Conservation (phyloP, 1,284 basidiomycete genomes). For the Cyathus olla region DNA sequence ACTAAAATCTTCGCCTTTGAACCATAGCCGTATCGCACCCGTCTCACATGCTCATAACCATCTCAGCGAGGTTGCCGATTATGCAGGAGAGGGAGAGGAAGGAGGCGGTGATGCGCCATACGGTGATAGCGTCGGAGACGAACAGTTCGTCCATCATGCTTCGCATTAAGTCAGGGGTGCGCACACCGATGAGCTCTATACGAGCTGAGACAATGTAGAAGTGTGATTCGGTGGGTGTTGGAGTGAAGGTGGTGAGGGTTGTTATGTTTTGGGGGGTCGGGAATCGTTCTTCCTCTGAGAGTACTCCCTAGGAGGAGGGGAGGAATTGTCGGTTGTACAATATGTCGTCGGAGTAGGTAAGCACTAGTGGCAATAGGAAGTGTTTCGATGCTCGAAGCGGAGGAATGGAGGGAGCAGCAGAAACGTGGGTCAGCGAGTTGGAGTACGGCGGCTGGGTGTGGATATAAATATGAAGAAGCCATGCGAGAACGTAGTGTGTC, state of each 20-base stretch:
- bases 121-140: slow-evolving; percentile 84
- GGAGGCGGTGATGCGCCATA: slow-evolving; percentile 79
- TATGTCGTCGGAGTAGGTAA: slow-evolving; percentile 95
- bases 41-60: slow-evolving; percentile 77
- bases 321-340: slow-evolving; percentile 89
- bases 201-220: slow-evolving; percentile 93
- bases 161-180: slow-evolving; percentile 89
- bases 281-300: slow-evolving; percentile 10
- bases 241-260: slow-evolving; percentile 83
- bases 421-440: slow-evolving; percentile 68
- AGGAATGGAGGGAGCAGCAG: slow-evolving; percentile 81
- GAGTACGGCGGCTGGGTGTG: slow-evolving; percentile 80
- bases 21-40: slow-evolving; percentile 95
- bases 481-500: slow-evolving; percentile 88
- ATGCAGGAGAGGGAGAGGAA: slow-evolving; percentile 75
- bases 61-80: slow-evolving; percentile 72
- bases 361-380: slow-evolving; percentile 88
- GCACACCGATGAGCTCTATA: slow-evolving; percentile 91
- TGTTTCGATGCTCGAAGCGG: slow-evolving; percentile 78
- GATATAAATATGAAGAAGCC: slow-evolving; percentile 90
- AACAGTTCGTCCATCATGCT: slow-evolving; percentile 94
- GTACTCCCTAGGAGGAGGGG: slow-evolving; percentile 17
- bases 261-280: slow-evolving; percentile 71
- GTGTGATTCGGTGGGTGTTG: slow-evolving; percentile 78
- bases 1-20: slow-evolving; percentile 85